Conservation (phyloP, 371 early-diverging fungal genomes). For the Sporodiniella umbellata region DNA sequence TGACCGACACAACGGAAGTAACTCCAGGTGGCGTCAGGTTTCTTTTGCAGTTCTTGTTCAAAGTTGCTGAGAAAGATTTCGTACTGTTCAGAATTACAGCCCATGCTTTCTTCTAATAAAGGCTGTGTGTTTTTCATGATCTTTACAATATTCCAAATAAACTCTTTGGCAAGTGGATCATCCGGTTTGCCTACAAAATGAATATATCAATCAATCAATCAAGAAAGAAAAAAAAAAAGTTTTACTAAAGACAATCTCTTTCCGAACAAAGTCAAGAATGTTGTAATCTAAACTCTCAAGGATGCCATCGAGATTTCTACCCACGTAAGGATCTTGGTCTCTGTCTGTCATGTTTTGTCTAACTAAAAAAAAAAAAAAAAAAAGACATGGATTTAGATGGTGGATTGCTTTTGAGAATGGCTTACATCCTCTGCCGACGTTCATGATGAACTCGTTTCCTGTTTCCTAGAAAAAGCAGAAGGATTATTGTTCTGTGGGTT, state of each 20-base stretch:
- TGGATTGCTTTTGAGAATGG: neutral
- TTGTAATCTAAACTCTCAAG: slow-evolving; percentile 29
- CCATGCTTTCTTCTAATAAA: slow-evolving; percentile 6
- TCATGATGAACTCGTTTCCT: slow-evolving; percentile 24
- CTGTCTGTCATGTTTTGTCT: slow-evolving; percentile 18
- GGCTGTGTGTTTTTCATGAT: slow-evolving; percentile 14
- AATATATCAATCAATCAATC: neutral
- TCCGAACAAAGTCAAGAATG: slow-evolving; percentile 18
- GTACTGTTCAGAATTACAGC: slow-evolving; percentile 3
- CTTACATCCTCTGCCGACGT: slow-evolving; percentile 28
- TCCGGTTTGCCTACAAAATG: slow-evolving; percentile 12
- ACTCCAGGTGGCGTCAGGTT: slow-evolving; percentile 20
- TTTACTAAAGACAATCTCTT: slow-evolving; percentile 16
- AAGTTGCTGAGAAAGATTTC: slow-evolving; percentile 10
- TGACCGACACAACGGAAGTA: slow-evolving; percentile 12
- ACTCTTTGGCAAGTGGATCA: slow-evolving; percentile 18
- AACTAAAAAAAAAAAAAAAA: slow-evolving; percentile 9
- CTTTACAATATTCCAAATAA: slow-evolving; percentile 13
- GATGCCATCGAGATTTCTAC: slow-evolving; percentile 34
- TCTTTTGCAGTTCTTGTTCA: slow-evolving; percentile 8
- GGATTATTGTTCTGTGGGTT: neutral
- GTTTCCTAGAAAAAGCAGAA: slow-evolving; percentile 21
- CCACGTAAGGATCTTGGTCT: slow-evolving; percentile 50
- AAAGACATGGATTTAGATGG: neutral
- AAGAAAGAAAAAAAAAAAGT: neutral